Base-by-base conservation (phyloP, 2,329 filamentous ascomycete genomes). In the Talaromyces sp. region DNA sequence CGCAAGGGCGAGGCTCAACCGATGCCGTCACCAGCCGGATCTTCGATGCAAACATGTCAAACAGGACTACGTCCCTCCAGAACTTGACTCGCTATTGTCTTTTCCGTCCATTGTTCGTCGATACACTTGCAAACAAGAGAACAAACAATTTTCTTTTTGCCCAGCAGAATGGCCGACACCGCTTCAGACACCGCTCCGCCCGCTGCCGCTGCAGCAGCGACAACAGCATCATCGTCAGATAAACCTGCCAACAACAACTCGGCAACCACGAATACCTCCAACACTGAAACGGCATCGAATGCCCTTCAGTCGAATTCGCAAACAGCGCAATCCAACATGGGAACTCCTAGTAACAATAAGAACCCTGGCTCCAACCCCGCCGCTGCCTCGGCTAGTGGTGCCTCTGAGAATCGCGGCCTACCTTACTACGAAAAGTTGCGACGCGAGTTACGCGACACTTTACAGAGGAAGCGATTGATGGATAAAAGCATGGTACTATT, bases 351-450 rank as follows among this genome's bases (percentile, higher is more conserved):
- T 52, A 33, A 59, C 51, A 56, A 51, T 55, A 62, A 62, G 40
- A 56, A 40, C n/a, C 60, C 59, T 16, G 54, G 59, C 54, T 57
- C 59, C 12, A n/a, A 57, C 5, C 59, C 67, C 16, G 63, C 68
- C 7, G 31, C 61, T 1, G 44, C 61, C 7, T 9, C 61, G 10
- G 57, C 16, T 36, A 42, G 44, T 16, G 56, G 44, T 14, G 52
- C 60, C 7, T 69, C 73, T 61, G 68, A 69, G 6, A 78, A 73
- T 64, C 78, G 79, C 63, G 80, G 80, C 30, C 68, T 82, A 57
- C 87, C 88, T 18, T 91, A 89, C 76, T 92, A 92, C 75, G 89
- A 92, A 73, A 87, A 88, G 70, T 81, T 90, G 55, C 83, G 89
- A 63, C 82, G 84, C 62, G 87, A 89, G 61, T 80, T 92, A 3